Conservation (phyloP, 768 basidiomycete genomes). For the Phlebiopsis flavidoalba region DNA sequence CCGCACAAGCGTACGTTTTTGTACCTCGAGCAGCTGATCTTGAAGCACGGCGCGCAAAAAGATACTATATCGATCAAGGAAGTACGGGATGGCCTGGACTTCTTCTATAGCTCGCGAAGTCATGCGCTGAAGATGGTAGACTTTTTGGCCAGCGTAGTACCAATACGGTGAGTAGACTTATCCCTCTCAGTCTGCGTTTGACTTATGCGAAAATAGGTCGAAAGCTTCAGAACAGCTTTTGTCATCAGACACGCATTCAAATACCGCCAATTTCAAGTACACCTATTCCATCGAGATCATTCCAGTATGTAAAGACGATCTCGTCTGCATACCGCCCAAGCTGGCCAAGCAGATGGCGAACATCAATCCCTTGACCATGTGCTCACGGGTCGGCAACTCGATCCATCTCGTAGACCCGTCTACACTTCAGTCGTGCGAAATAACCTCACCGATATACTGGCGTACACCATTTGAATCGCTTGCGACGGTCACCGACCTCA, state of each 20-base stretch:
- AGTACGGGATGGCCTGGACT: constrained; percentile 91
- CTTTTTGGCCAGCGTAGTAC: constrained; percentile 83
- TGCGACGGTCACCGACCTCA: constrained; percentile 76
- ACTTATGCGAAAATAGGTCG: constrained; percentile 44
- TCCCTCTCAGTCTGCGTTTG: not conserved
- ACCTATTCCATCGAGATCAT: constrained; percentile 97
- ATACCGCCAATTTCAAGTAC: constrained; percentile 94
- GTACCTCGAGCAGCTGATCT: constrained; percentile 93
- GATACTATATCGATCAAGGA: constrained; percentile 94
- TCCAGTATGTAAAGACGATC: constrained; percentile 96
- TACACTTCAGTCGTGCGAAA: constrained; percentile 80
- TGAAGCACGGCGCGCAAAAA: constrained; percentile 95
- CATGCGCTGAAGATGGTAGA: constrained; percentile 97
- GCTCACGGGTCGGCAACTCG: constrained; percentile 88
- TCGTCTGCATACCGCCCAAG: constrained; percentile 83
- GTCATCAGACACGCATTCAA: constrained; percentile 87
- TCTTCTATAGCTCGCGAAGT: constrained; percentile 88
- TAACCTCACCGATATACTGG: constrained; percentile 81
- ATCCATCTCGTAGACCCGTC: constrained; percentile 87
- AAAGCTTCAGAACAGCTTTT: constrained; percentile 94
- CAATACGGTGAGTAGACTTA: constrained; percentile 61
- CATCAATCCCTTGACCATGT: constrained; percentile 84
- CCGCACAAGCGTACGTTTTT: constrained; percentile 97
- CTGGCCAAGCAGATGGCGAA: constrained; percentile 81
- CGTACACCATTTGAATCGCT: constrained; percentile 85